Conservation (phyloP, 2,329 filamentous ascomycete genomes). For the Phoma herbarum region DNA sequence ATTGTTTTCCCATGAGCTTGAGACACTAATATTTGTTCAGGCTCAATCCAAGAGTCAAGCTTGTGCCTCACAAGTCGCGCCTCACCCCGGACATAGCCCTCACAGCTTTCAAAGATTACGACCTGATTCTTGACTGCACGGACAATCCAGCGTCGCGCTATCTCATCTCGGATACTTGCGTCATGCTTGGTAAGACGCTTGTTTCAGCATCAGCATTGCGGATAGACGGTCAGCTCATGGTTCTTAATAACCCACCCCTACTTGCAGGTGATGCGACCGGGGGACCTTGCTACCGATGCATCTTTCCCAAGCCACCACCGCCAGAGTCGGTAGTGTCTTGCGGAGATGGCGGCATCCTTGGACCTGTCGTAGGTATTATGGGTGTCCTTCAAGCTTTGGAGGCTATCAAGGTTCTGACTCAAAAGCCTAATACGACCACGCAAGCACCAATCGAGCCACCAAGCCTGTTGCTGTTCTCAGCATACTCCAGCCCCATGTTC, state of each 20-base stretch:
- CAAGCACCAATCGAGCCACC: slow-evolving; percentile 40
- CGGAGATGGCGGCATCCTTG: slow-evolving; percentile 90
- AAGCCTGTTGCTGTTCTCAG: slow-evolving; percentile 64
- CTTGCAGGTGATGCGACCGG: slow-evolving; percentile 65
- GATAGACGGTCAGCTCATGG: slow-evolving; percentile 87
- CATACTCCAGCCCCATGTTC: slow-evolving; percentile 66
- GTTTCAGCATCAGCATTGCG: slow-evolving; percentile 90
- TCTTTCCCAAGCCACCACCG: slow-evolving; percentile 89
- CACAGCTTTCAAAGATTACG: slow-evolving; percentile 73
- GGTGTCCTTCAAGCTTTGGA: slow-evolving; percentile 91
- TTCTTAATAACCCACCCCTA: slow-evolving; percentile 81
- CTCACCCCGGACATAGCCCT: slow-evolving; percentile 75
- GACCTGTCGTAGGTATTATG: slow-evolving; percentile 92
- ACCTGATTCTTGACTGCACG: slow-evolving; percentile 91
- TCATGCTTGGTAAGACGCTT: slow-evolving; percentile 79
- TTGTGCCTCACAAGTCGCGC: slow-evolving; percentile 69
- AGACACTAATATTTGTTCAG: slow-evolving; percentile 51
- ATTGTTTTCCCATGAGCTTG: no score
- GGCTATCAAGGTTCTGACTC: slow-evolving; percentile 80
- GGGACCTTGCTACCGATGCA: slow-evolving; percentile 91
- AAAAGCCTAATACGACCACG: slow-evolving; percentile 33
- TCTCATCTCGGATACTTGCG: slow-evolving; percentile 88
- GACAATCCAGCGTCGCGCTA: slow-evolving; percentile 93
- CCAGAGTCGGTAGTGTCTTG: slow-evolving; percentile 84
- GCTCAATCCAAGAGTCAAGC: slow-evolving; percentile 76